Evolutionary conservation across 306 rosid genomes (phyloP).

Genomic region (Quercus bicolor): DNA sequence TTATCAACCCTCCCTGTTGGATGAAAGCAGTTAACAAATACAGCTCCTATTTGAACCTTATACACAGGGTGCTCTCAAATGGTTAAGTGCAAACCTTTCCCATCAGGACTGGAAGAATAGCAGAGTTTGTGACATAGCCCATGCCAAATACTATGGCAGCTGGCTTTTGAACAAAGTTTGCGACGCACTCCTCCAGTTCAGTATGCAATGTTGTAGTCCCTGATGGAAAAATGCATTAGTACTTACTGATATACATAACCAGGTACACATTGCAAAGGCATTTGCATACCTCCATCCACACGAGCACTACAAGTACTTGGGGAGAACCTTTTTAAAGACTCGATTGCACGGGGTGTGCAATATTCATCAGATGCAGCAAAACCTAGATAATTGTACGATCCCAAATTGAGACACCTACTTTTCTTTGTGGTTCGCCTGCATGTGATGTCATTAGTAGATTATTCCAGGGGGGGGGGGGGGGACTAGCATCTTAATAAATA

Average conservation of each 20-base stretch:
- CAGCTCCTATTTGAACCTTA: not conserved
- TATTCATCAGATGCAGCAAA: slow-evolving; percentile 92
- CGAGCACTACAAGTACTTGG: slow-evolving; percentile 89
- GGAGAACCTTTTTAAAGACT: slow-evolving; percentile 64
- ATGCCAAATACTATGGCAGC: slow-evolving; percentile 84
- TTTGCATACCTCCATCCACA: slow-evolving; percentile 69
- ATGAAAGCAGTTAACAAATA: not conserved
- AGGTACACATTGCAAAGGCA: slow-evolving; percentile 11
- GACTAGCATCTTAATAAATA: not conserved
- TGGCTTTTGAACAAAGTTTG: slow-evolving; percentile 64
- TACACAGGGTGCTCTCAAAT: not conserved
- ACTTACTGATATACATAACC: not conserved
- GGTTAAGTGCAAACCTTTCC: slow-evolving; percentile 49
- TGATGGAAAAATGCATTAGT: slow-evolving; percentile 19
- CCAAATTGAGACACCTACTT: slow-evolving; percentile 83
- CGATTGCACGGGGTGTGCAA: slow-evolving; percentile 81
- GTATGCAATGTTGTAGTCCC: slow-evolving; percentile 69
- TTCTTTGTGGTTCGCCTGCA: slow-evolving; percentile 63
- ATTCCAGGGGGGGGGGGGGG: not conserved
- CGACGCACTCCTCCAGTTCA: slow-evolving; percentile 71
- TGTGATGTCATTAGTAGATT: not conserved
- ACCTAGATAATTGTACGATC: slow-evolving; percentile 91
- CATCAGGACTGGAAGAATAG: slow-evolving; percentile 76
- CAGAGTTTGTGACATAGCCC: slow-evolving; percentile 91
- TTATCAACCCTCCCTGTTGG: slow-evolving; percentile 73